Percentiles rank a stretch among this genome's conserved stretches.
Conservation (phyloP, 345 rosid species). For the Murraya paniculata region DNA sequence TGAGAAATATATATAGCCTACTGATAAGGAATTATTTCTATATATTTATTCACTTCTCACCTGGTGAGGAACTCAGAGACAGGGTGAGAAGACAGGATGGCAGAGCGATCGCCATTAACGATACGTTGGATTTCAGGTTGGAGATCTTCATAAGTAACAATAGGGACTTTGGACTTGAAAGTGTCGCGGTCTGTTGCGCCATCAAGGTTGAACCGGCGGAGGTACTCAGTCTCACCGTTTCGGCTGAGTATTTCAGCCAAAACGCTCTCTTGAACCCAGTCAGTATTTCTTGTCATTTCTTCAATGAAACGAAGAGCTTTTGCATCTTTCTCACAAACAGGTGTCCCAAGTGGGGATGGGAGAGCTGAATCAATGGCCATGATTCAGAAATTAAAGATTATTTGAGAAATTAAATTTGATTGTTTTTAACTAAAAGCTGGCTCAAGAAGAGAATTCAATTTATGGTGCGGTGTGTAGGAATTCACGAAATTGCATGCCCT, state of each 20-base stretch:
- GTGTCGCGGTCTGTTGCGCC: conserved; percentile 54
- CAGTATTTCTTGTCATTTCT: conserved; percentile 52
- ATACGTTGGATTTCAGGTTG: conserved; percentile 72
- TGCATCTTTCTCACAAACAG: conserved; percentile 49
- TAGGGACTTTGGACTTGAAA: conserved; percentile 57
- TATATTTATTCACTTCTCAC: no score
- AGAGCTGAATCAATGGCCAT: conserved; percentile 62
- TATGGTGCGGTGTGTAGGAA: background rate
- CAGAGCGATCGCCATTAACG: conserved; percentile 69
- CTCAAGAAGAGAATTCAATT: background rate
- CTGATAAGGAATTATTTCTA: no score
- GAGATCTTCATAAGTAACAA: conserved; percentile 68
- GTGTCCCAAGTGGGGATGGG: conserved; percentile 38
- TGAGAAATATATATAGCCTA: no score
- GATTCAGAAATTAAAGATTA: background rate
- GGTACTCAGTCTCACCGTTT: conserved; percentile 63
- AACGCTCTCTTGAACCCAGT: conserved; percentile 54
- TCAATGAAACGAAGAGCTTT: conserved; percentile 66
- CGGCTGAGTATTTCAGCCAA: conserved; percentile 52
- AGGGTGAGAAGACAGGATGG: conserved; percentile 67
- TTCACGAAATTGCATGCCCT: background rate
- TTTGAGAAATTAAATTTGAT: no score
- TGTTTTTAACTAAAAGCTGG: no score
- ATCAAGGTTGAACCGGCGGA: conserved; percentile 42
- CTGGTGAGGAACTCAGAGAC: conserved; percentile 81